phyloP scores from a whole-genome alignment of 2,329 filamentous ascomycete species.

The Aspergillus sp. region DNA sequence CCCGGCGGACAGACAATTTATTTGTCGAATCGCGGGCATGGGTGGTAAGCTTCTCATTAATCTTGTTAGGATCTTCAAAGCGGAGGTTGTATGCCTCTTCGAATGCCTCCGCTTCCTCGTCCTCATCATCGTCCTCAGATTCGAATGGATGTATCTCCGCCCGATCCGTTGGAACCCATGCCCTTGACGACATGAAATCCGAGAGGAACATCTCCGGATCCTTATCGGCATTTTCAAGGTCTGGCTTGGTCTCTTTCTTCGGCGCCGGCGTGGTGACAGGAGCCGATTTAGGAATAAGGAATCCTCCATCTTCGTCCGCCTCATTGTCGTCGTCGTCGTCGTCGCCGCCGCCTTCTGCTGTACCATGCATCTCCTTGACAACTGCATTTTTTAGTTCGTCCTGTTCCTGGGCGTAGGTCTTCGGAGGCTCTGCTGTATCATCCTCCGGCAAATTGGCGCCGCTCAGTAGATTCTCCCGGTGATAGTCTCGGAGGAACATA shows the following conservation, averaged over 20 bases:
- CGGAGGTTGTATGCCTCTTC: constrained; percentile 92
- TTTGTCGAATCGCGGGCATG: constrained; percentile 81
- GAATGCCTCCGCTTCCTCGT: constrained; percentile 69
- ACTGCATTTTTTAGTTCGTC: constrained; percentile 69
- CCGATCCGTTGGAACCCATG: constrained; percentile 66
- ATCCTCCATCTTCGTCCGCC: constrained; percentile 56
- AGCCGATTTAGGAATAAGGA: constrained; percentile 63
- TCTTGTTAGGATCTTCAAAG: constrained; percentile 82
- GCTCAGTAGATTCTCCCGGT: constrained; percentile 76
- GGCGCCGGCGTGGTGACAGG: constrained; percentile 18
- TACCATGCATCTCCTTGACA: constrained; percentile 68
- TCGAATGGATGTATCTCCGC: constrained; percentile 72
- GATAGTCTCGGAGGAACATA: constrained; percentile 80
- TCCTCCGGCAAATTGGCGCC: constrained; percentile 54
- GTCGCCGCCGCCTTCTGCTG: constrained; percentile 40
- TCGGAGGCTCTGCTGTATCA: constrained; percentile 39
- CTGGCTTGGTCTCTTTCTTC: constrained; percentile 47
- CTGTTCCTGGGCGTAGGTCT: constrained; percentile 82
- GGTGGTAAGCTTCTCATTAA: constrained; percentile 78
- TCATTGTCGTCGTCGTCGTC: constrained; percentile 44
- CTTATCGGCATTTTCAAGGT: constrained; percentile 69
- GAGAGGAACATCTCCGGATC: constrained; percentile 89
- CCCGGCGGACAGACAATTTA: constrained; percentile 73
- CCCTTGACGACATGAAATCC: constrained; percentile 86
- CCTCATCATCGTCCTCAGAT: constrained; percentile 76